Base-by-base conservation (phyloP, 139 green algal genomes). In the Chara braunii region DNA sequence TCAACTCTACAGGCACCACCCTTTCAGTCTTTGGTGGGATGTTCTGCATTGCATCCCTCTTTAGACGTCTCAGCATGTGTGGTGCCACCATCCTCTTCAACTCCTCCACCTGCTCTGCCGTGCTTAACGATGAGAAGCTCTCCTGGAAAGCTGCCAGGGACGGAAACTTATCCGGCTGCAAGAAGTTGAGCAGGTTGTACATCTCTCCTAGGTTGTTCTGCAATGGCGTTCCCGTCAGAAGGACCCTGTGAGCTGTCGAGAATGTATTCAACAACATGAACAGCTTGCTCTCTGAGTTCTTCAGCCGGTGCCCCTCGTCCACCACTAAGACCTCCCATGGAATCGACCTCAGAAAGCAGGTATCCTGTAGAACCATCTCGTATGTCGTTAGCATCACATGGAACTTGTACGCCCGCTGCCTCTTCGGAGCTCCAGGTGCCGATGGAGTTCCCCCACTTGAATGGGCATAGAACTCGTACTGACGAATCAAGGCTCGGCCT, bases 21-120 rank as follows among this genome's bases (percentile, higher is more conserved):
- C 81, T 76, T 79, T 96, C 88, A 61, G 84, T 87, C 84, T 95
- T 96, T 57, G 88, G 88, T 9, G 89, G 89, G 66, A 96, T 81
- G 56, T 60, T 80, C 52, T 83, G 74, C 74, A 94, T 84, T n/a
- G 93, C 89, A 36, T 96, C 89, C 74, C 89, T 91, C 73, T 94
- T 95, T 33, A 94, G 78, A 18, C 89, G 81, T 30, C 89, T 79
- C 68, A 96, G 80, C 57, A 96, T 80, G 80, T 95, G 86, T 22
- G 87, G 87, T 28, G 81, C 71, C 56, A 96, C 82, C 56, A 83
- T 77, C 12, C 60, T 70, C 68, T 96, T 90, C 77, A 97, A 83
- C 26, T 18, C 40, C 18, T 48, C 40, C 18, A 48, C 40, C 79
- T 87, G 78, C 51, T 77, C 66, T 37, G 31, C 66, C 30, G 56